A percentile compares a stretch with the other conserved stretches of the same genome.
phyloP scores from a whole-genome alignment of 2,329 filamentous ascomycete species.

The Arthrobotrys entomopaga region DNA sequence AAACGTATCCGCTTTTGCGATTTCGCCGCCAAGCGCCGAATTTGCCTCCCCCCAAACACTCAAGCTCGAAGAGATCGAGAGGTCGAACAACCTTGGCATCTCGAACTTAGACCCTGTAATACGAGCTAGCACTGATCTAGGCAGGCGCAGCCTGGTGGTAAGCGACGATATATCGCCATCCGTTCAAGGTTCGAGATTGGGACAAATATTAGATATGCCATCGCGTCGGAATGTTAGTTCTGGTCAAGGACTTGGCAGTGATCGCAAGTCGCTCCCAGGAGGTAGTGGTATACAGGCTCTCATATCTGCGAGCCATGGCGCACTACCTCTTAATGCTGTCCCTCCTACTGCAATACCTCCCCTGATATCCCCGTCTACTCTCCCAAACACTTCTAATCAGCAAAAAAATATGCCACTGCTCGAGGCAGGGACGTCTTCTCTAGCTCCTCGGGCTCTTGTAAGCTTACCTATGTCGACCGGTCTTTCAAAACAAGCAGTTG shows the following conservation, averaged over 20 bases:
- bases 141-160: conserved; percentile 73
- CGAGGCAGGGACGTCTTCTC: conserved; percentile 26
- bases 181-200: conserved; percentile 78
- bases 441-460: conserved; percentile 56
- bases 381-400: background rate
- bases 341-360: conserved; percentile 61
- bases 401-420: background rate
- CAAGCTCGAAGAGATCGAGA: conserved; percentile 68
- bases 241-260: conserved; percentile 34
- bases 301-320: conserved; percentile 83
- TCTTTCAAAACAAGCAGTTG: conserved; percentile 57
- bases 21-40: conserved; percentile 84
- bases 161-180: conserved; percentile 67
- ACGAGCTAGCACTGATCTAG: conserved; percentile 67
- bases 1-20: conserved; percentile 90
- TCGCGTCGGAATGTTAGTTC: conserved; percentile 14
- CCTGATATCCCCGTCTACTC: conserved; percentile 42
- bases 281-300: conserved; percentile 81
- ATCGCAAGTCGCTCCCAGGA: conserved; percentile 65
- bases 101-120: conserved; percentile 61
- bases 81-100: conserved; percentile 67
- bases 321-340: conserved; percentile 73
- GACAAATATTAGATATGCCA: conserved; percentile 57
- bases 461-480: conserved; percentile 56
- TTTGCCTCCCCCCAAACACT: conserved; percentile 80